phyloP scores from a whole-genome alignment of 2,329 filamentous ascomycete genomes.

The Geosmithia morbida region DNA sequence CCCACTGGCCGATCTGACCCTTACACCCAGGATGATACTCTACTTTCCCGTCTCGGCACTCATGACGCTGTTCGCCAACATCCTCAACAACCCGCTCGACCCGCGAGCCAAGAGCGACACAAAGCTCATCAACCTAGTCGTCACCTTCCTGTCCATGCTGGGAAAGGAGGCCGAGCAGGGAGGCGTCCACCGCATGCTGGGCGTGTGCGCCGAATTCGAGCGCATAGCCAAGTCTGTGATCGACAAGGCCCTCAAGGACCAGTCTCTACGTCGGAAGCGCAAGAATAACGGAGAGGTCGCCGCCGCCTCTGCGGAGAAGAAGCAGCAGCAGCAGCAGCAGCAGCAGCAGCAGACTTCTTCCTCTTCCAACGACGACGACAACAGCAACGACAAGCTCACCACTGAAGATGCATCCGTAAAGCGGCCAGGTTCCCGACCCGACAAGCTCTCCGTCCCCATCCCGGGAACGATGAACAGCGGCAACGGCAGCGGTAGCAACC shows the following conservation, averaged over 20 bases:
- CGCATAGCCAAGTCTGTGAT: conserved; percentile 83
- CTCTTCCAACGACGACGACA: no score
- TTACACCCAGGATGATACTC: conserved; percentile 80
- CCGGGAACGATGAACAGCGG: no score
- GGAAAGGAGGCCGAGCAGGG: conserved; percentile 82
- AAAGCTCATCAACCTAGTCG: conserved; percentile 81
- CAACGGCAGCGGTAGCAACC: no score
- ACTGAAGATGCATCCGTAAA: no score
- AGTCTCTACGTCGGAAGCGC: conserved; percentile 66
- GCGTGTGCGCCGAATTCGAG: conserved; percentile 91
- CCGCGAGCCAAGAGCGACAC: conserved; percentile 77
- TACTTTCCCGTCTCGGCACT: conserved; percentile 95
- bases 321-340: background rate
- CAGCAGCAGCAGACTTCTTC: no score
- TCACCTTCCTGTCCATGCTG: conserved; percentile 80
- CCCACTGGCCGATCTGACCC: no score
- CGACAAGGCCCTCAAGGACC: conserved; percentile 81
- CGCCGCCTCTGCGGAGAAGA: background rate
- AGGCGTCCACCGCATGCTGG: conserved; percentile 85
- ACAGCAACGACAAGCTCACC: no score
- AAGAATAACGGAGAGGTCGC: conserved; percentile 46
- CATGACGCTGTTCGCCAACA: conserved; percentile 91
- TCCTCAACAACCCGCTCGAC: conserved; percentile 88
- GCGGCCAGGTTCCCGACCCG: no score
- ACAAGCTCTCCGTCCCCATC: no score